Conservation (phyloP, 805 yeast genomes). For the Candida silvatica region DNA sequence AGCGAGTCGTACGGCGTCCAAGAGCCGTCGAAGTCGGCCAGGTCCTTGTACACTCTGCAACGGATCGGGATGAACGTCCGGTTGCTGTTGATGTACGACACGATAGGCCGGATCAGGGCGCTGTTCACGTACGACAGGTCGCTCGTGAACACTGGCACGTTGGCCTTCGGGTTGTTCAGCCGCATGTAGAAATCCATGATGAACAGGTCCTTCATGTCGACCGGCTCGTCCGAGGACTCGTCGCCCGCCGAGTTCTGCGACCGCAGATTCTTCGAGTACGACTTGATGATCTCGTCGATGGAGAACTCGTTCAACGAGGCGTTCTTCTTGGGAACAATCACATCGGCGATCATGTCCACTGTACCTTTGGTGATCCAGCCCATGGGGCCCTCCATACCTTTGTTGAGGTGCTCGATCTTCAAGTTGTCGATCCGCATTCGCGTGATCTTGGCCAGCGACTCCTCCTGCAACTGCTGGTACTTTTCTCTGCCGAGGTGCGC, state of each 20-base stretch:
- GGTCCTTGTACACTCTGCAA: conserved; percentile 70
- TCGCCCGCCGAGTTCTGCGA: neutral
- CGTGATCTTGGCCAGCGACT: conserved; percentile 41
- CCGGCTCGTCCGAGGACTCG: conserved; percentile 2
- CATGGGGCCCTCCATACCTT: conserved; percentile 89
- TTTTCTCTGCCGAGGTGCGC: conserved; percentile 10
- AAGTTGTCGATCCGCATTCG: conserved; percentile 80
- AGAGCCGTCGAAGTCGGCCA: conserved; percentile 85
- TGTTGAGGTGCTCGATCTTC: conserved; percentile 80
- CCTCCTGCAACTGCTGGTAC: conserved; percentile 8
- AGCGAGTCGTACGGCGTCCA: conserved; percentile 94
- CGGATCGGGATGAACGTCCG: conserved; percentile 84
- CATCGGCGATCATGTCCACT: conserved; percentile 90
- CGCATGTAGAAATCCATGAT: conserved; percentile 73
- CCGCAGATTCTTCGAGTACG: conserved; percentile 4
- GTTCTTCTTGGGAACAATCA: conserved; percentile 57
- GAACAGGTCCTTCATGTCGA: conserved; percentile 27
- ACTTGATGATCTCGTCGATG: conserved; percentile 37
- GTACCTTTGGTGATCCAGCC: conserved; percentile 94
- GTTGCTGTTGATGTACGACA: conserved; percentile 86
- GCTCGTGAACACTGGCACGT: conserved; percentile 79
- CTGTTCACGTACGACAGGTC: conserved; percentile 87
- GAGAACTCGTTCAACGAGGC: conserved; percentile 33
- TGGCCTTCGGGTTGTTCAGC: conserved; percentile 80
- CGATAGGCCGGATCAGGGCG: conserved; percentile 90